Base-by-base conservation (phyloP, 208 protist genomes). In the Herpetomonas tarakana region DNA sequence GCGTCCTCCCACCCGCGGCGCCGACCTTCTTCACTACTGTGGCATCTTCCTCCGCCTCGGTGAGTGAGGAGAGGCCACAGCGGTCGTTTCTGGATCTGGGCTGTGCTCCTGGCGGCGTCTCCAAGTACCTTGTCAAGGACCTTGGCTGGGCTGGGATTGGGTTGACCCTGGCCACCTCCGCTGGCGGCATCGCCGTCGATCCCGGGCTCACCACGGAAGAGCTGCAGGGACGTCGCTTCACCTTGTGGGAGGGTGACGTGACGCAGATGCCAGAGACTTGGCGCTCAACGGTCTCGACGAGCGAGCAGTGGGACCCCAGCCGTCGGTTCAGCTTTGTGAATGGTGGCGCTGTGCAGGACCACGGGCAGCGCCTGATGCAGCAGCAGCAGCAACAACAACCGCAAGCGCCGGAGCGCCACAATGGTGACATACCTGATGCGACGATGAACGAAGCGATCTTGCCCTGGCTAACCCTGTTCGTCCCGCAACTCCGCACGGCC, bases 381-480 rank as follows among this genome's bases (percentile, higher is more conserved):
- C 39, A 45, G 0, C 50, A 41, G 25, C 21, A 44, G 31, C 29
- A 38, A 27, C 29, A 12, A 6, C 12, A 7, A 21, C 26, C 4
- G 25, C 31, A 22, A 39, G 4, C 28, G 31, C 16, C 19, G 0
- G 31, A 22, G 41, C 3, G 18, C 3, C 7, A 59, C 54, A 59
- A 4, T 7, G 3, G n/a, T 22, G 46, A 53, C 12, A 3, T 22
- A 3, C 9, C 58, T 14, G 26, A 39, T 16, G 19, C 12, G 52
- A 16, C 11, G 35, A 41, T 11, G 39, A 50, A 16, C 24, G 19
- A 9, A 3, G 52, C 58, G 6, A 70, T 88, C 12, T 63, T 89
- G 28, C 86, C 86, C 45, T 92, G 86, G 83, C 82, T 92, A 28
- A 83, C 62, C 24, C 72, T 92, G n/a, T 65, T 92, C 24, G 67